Evolutionary conservation across 2,329 filamentous ascomycete genomes (phyloP), one percentile per base, ranked within the genome.

Genomic region (Penicillium sp.): DNA sequence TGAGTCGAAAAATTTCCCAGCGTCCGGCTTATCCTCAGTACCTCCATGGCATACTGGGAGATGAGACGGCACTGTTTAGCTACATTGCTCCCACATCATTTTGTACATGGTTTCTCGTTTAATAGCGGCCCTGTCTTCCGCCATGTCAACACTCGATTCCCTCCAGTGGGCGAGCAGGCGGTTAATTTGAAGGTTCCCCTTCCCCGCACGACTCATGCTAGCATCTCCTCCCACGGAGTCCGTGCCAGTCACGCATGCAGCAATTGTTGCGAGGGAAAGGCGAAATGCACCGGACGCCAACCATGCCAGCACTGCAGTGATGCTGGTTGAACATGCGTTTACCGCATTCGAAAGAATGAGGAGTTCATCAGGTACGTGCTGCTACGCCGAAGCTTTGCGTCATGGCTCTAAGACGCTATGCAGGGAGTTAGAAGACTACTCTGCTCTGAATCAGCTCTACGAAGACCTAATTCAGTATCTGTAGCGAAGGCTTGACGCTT

Each of bases 221-320:
- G n/a, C n/a, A n/a, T n/a, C n/a, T n/a, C n/a, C n/a, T n/a, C 64
- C 39, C 68, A 51, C 42, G 70, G 66, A 22, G 71, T 71, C 52
- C 71, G 74, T 42, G 72, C 74, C 42, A 73, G 73, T 57, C 71
- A 69, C 34, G 78, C 78, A 11, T 81, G 78, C 57, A 77, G 80
- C 62, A 76, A 76, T 56, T 81, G 78, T 62, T 75, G 78, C n/a
- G 74, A 78, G 45, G 72, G 78, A 54, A 80, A 80, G 66, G 77
- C 76, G 54, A 81, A 79, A 69, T 81, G 78, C 68, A 77, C 73
- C 61, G 78, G 78, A 6, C 75, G 79, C 65, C 74, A 72, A 37
- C 78, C 38, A 34, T 81, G 78, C 58, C 69, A 75, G 57, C 73
- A 78, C 49, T 81, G 78, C 60, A 71, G 75, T 64, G 77, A 79